Conservation (phyloP, 148 eudicot genomes). For the Limonium bicolor region DNA sequence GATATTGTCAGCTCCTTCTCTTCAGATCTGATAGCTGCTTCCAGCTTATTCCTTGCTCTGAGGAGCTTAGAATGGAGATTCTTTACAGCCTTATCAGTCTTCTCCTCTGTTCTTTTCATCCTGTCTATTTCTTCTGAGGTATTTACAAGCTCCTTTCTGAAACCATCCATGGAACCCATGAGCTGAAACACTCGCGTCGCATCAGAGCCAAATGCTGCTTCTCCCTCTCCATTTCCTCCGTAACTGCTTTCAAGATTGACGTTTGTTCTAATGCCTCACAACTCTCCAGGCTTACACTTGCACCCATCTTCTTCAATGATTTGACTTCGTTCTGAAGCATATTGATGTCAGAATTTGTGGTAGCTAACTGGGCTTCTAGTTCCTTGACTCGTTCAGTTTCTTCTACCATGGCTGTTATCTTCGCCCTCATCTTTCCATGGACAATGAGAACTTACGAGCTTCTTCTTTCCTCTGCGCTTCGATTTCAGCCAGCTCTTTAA, state of each 20-base stretch:
- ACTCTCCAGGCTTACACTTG: conserved; percentile 3
- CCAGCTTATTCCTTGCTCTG: conserved; percentile 42
- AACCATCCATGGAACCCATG: conserved; percentile 60
- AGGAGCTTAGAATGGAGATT: conserved; percentile 54
- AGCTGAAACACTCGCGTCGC: conserved; percentile 39
- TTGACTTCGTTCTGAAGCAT: conserved; percentile 40
- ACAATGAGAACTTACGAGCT: conserved; percentile 13
- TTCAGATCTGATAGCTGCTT: conserved; percentile 31
- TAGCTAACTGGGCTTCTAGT: conserved; percentile 29
- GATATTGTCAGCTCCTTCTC: conserved; percentile 32
- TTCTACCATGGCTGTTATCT: conserved; percentile 19
- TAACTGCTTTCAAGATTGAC: conserved; percentile 12
- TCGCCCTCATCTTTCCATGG: conserved; percentile 30
- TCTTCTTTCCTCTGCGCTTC: conserved; percentile 46
- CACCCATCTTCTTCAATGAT: conserved; percentile 37
- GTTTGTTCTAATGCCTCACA: too few species aligned
- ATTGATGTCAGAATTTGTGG: conserved; percentile 29
- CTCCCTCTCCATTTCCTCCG: conserved; percentile 40
- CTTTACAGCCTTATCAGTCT: conserved; percentile 26
- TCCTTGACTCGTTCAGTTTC: conserved; percentile 26
- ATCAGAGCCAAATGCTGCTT: conserved; percentile 36
- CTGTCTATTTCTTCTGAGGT: conserved; percentile 20
- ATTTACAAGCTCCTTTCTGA: conserved; percentile 34
- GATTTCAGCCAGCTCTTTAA: conserved; percentile 47
- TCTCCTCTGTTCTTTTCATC: conserved; percentile 27